Evolutionary conservation across 768 basidiomycete species (phyloP).

Genomic region (Tricholoma sp.): DNA sequence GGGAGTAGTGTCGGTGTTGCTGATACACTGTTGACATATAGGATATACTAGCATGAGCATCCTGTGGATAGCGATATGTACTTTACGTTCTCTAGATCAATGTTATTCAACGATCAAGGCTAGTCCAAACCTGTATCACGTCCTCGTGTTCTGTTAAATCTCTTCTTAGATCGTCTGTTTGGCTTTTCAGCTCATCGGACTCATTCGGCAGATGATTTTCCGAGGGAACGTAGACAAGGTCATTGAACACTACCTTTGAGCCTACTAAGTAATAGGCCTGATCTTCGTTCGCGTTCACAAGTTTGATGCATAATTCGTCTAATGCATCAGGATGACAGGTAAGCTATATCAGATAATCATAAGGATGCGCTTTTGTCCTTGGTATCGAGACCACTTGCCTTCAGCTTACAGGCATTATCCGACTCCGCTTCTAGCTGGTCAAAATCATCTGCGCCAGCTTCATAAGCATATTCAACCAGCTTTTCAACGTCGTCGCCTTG

Average conservation of each 20-base stretch:
- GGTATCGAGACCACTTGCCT: neutral
- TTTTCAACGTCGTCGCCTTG: conserved; percentile 29
- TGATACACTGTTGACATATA: neutral
- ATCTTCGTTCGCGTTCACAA: conserved; percentile 19
- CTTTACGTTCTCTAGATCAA: neutral
- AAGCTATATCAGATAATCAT: conserved; percentile 27
- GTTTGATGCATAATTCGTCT: conserved; percentile 29
- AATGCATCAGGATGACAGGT: conserved; percentile 39
- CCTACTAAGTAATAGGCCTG: too few species aligned
- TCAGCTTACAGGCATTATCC: neutral
- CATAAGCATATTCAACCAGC: conserved; percentile 15
- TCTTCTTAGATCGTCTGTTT: conserved; percentile 41
- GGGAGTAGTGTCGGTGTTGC: neutral
- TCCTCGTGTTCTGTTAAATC: conserved; percentile 56
- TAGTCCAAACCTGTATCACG: conserved; percentile 46
- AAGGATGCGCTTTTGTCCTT: neutral
- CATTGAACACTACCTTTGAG: conserved; percentile 36
- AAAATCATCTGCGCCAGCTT: conserved; percentile 17
- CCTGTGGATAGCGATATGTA: too few species aligned
- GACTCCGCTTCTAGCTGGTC: conserved; percentile 1
- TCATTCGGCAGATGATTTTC: conserved; percentile 27
- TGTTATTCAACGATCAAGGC: neutral
- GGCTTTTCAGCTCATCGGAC: conserved; percentile 33
- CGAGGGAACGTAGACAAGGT: conserved; percentile 51
- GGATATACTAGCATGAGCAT: too few species aligned